Base-by-base conservation (phyloP, 2,329 filamentous ascomycete genomes). In the Colletotrichum acutatum region DNA sequence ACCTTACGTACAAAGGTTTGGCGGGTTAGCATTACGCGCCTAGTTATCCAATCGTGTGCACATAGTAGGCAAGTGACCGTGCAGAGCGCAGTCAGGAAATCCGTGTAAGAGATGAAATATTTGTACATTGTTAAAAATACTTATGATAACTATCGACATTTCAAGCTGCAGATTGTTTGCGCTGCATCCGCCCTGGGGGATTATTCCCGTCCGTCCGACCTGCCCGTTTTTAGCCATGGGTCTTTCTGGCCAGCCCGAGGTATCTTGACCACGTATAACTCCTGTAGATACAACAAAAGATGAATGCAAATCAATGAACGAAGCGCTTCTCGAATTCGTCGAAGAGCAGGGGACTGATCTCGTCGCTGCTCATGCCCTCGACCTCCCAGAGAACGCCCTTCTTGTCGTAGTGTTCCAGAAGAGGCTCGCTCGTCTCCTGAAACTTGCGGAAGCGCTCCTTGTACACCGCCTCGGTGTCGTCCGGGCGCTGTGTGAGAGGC, bases 311-410 rank as follows among this genome's bases (percentile, higher is more conserved):
- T 74, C 71, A 82, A 37, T 75, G 65, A 54, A 80, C 78, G 70
- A 98, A 98, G 69, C 93, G 89, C 79, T 86, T 90, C 84, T 94
- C 92, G 81, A 99, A 94, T 83, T 98, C 95, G 9, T 86, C 84
- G 79, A 95, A 94, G 32, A 99, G 86, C 85, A 95, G 92, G n/a
- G 97, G 97, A 66, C 90, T 95, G 77, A 99, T 99, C 84, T 98
- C 97, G 80, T 99, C 94, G 79, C 95, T 98, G 81, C 91, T 96
- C 83, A 95, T 90, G 26, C 97, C 97, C 77, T 94, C 88, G 4
- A 98, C 95, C 74, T 94, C 94, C 90, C 94, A 95, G 49, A 99
- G 84, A 14, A 98, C 92, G 11, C 94, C 95, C 80, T 93, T 93
- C 75, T 90, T 89, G 62, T 94, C 93, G 80, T 99, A 99, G 83